These are phyloP conservation scores for Microsporum ferrugineum DNA, from an alignment of 2,329 filamentous ascomycete species.

Conservation along the genomic window DNA sequence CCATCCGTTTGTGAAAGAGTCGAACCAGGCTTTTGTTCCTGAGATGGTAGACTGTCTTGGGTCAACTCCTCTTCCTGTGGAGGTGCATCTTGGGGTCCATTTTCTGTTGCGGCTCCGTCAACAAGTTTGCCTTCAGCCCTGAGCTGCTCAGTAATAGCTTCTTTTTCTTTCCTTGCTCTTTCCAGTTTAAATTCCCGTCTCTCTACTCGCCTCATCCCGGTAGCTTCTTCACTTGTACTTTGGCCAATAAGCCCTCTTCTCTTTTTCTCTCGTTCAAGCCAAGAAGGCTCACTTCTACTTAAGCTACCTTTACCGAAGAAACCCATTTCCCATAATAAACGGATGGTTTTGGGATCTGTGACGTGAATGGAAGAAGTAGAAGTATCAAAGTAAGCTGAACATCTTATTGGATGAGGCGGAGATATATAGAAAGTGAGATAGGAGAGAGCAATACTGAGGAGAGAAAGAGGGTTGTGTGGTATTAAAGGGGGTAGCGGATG, in stretches of 20 bases:
- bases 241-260: slow-evolving; percentile 52
- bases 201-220: slow-evolving; percentile 63
- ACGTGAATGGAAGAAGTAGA: slow-evolving; percentile 76
- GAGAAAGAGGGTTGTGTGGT: slow-evolving; percentile 80
- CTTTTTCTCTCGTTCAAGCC: slow-evolving; percentile 73
- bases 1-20: background rate
- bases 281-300: slow-evolving; percentile 88
- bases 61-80: background rate
- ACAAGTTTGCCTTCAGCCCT: slow-evolving; percentile 37
- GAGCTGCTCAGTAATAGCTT: slow-evolving; percentile 65
- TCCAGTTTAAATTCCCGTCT: slow-evolving; percentile 80
- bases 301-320: slow-evolving; percentile 93
- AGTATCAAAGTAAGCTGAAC: slow-evolving; percentile 68
- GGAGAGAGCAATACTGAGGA: slow-evolving; percentile 66
- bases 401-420: slow-evolving; percentile 50
- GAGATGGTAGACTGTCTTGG: background rate
- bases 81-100: background rate
- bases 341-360: slow-evolving; percentile 61
- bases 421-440: slow-evolving; percentile 63
- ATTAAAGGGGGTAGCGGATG: slow-evolving; percentile 81
- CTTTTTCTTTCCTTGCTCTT: slow-evolving; percentile 73
- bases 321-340: slow-evolving; percentile 86
- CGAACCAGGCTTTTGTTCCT: background rate
- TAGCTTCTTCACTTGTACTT: slow-evolving; percentile 72
- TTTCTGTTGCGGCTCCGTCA: background rate